These are phyloP conservation scores for Clavaria fumosa DNA, from an alignment of 768 basidiomycete species.

Conservation along the genomic window DNA sequence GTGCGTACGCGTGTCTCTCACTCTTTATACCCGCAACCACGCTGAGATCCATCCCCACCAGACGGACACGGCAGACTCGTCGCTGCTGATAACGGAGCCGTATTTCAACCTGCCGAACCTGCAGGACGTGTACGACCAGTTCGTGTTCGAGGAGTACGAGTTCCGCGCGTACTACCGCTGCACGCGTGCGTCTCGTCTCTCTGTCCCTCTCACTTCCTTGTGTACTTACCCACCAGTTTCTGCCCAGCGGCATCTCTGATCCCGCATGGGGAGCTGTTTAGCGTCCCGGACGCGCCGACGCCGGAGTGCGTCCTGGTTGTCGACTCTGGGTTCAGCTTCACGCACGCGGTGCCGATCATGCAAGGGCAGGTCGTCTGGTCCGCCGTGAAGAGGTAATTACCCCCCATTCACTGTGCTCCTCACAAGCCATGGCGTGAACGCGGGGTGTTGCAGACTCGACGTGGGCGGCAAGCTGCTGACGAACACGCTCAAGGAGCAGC, in stretches of 20 bases:
- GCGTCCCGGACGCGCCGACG: conserved; percentile 26
- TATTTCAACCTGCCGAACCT: conserved; percentile 89
- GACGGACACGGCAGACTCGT: conserved; percentile 59
- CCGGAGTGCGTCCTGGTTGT: conserved; percentile 75
- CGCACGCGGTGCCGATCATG: conserved; percentile 78
- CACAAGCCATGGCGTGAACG: conserved; percentile 8
- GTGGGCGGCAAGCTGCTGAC: conserved; percentile 92
- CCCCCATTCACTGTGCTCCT: conserved; percentile 7
- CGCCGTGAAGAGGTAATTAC: conserved; percentile 61
- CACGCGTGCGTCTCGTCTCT: conserved; percentile 43
- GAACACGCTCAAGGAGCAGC: conserved; percentile 86
- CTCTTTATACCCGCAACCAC: neutral
- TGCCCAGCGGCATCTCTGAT: conserved; percentile 62
- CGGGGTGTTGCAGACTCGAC: conserved; percentile 51
- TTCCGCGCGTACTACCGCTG: conserved; percentile 70
- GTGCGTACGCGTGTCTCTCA: conserved; percentile 23
- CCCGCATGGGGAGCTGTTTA: conserved; percentile 60
- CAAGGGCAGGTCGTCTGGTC: conserved; percentile 60
- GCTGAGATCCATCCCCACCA: conserved; percentile 19
- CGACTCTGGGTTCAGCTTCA: conserved; percentile 90
- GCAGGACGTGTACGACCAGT: conserved; percentile 87
- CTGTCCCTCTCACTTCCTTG: conserved; percentile 1
- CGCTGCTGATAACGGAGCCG: conserved; percentile 82
- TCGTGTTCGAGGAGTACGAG: conserved; percentile 94
- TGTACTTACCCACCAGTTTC: conserved; percentile 12